A percentile compares a stretch with the other conserved stretches of the same genome.
Conservation (phyloP, 345 rosid species). For the Citrus mangshanensis region DNA sequence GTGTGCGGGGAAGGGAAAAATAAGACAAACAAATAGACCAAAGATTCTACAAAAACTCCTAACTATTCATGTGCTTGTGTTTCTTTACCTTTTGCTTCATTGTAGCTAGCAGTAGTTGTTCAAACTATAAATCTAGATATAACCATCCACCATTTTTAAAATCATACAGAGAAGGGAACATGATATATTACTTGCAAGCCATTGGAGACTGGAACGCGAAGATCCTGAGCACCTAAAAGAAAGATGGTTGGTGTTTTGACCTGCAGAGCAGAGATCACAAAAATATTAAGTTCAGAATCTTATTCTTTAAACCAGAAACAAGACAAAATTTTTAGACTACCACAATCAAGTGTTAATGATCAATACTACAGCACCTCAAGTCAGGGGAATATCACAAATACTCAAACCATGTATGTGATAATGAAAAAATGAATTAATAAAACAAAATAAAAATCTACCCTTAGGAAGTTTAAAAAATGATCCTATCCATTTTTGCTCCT, state of each 20-base stretch:
- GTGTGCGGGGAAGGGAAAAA: neutral
- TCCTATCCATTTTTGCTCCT: neutral
- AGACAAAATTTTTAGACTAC: neutral
- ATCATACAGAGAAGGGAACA: neutral
- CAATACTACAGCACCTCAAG: neutral
- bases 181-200: slow-evolving; percentile 68
- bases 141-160: neutral
- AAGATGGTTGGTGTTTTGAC: slow-evolving; percentile 87
- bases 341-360: neutral
- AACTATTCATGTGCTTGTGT: no score
- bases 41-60: neutral
- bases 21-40: neutral
- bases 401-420: neutral
- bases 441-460: neutral
- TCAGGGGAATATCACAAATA: neutral
- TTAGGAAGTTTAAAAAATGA: neutral
- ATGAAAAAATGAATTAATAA: neutral
- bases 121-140: neutral
- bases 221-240: slow-evolving; percentile 83
- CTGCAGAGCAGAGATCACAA: slow-evolving; percentile 38
- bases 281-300: neutral
- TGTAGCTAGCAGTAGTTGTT: neutral
- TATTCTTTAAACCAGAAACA: neutral
- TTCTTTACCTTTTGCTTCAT: neutral
- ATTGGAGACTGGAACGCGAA: slow-evolving; percentile 77